Conservation (phyloP, 108 stramenopile genomes). For the Licmophora abbreviata region DNA sequence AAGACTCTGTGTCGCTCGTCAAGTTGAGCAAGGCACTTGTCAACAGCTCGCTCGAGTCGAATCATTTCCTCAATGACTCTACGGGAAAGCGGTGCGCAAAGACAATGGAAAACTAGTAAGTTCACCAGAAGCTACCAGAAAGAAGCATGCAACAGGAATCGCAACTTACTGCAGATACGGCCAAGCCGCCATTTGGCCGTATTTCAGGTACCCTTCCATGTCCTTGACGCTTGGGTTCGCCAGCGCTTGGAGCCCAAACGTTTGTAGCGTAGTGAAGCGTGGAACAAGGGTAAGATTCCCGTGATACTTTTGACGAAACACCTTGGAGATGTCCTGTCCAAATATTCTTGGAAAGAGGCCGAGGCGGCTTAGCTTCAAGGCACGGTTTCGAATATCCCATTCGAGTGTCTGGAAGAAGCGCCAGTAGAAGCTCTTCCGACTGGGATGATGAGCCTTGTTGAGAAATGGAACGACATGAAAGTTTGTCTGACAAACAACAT, state of each 20-base stretch:
- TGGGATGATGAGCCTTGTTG: conserved; percentile 81
- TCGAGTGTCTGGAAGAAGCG: conserved; percentile 74
- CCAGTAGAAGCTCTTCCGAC: conserved; percentile 57
- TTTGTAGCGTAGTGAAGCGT: conserved; percentile 72
- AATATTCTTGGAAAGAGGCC: conserved; percentile 87
- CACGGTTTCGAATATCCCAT: conserved; percentile 80
- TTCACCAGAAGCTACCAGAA: neutral
- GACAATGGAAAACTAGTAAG: neutral
- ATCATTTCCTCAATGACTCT: conserved; percentile 77
- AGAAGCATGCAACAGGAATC: neutral
- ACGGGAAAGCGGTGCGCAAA: conserved; percentile 1
- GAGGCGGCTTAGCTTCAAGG: conserved; percentile 64
- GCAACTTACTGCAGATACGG: conserved; percentile 55
- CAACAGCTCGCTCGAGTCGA: conserved; percentile 61
- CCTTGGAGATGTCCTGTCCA: conserved; percentile 86
- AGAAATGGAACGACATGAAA: conserved; percentile 89
- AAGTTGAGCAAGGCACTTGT: conserved; percentile 55
- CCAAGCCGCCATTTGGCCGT: conserved; percentile 82
- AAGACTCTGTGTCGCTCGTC: conserved; percentile 41
- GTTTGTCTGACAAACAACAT: conserved; percentile 87
- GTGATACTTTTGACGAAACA: conserved; percentile 92
- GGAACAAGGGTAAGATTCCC: conserved; percentile 83
- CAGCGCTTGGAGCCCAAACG: conserved; percentile 77
- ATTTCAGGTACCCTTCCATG: conserved; percentile 80
- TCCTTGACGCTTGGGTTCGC: conserved; percentile 72